Conservation (phyloP, 1,284 basidiomycete species). For the Chalciporus sp. region DNA sequence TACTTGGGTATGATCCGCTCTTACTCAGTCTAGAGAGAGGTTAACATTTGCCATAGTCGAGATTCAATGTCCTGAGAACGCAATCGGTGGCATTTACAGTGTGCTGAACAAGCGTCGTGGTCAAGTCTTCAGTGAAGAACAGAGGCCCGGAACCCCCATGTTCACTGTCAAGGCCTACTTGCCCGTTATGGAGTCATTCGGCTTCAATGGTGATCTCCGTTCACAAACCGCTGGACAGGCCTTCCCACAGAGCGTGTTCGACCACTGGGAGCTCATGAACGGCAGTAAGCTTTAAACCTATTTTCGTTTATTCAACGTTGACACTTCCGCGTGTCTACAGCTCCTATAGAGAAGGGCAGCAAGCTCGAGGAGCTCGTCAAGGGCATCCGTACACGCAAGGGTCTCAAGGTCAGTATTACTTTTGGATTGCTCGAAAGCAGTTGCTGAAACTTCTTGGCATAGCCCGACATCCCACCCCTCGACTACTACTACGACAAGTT, state of each 20-base stretch:
- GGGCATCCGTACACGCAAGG: conserved; percentile 88
- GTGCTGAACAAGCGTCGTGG: conserved; percentile 97
- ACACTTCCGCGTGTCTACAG: conserved; percentile 36
- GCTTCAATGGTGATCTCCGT: conserved; percentile 97
- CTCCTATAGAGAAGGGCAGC: conserved; percentile 81
- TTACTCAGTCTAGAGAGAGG: background rate
- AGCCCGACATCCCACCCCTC: conserved; percentile 84
- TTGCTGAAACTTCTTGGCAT: conserved; percentile 14
- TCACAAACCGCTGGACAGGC: conserved; percentile 95
- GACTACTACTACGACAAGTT: conserved; percentile 94
- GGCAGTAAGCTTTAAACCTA: conserved; percentile 58
- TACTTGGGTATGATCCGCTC: conserved; percentile 70
- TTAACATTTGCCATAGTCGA: conserved; percentile 62
- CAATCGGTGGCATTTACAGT: conserved; percentile 98
- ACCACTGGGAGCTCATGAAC: conserved; percentile 87
- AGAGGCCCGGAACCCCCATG: conserved; percentile 97
- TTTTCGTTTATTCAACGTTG: conserved; percentile 18
- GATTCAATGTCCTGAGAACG: conserved; percentile 97
- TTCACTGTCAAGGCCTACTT: conserved; percentile 99
- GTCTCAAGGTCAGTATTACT: conserved; percentile 73
- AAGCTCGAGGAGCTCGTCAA: conserved; percentile 89
- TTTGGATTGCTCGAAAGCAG: background rate
- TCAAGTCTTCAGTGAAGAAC: conserved; percentile 98
- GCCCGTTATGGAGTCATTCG: conserved; percentile 97
- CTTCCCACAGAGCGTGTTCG: conserved; percentile 96